Evolutionary conservation across 2,329 filamentous ascomycete species (phyloP).

Genomic region (Chaetomium sp.): DNA sequence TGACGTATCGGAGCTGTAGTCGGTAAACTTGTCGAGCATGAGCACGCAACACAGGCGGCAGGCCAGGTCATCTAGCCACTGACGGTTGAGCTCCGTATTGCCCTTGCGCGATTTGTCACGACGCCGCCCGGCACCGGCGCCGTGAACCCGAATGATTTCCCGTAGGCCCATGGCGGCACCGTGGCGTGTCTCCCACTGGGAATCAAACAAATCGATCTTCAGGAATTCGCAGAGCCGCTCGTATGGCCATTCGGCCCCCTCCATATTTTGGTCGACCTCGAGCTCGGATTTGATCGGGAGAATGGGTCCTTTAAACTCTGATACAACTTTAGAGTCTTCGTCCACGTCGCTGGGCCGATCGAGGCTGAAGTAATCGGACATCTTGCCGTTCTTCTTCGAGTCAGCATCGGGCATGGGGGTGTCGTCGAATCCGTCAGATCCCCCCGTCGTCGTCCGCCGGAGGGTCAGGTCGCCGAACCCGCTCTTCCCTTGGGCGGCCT

Average conservation of each 20-base stretch:
- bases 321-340: slow-evolving; percentile 88
- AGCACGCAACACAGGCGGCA: slow-evolving; percentile 93
- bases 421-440: slow-evolving; percentile 66
- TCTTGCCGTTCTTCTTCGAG: slow-evolving; percentile 63
- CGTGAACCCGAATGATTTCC: slow-evolving; percentile 90
- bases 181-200: slow-evolving; percentile 92
- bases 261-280: slow-evolving; percentile 72
- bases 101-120: slow-evolving; percentile 69
- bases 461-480: slow-evolving; percentile 84
- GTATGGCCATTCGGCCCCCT: slow-evolving; percentile 89
- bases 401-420: slow-evolving; percentile 55
- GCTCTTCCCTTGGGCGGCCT: slow-evolving; percentile 82
- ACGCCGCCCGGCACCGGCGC: slow-evolving; percentile 78
- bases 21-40: slow-evolving; percentile 95
- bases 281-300: slow-evolving; percentile 84
- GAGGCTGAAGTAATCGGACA: slow-evolving; percentile 85
- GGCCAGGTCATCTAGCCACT: slow-evolving; percentile 92
- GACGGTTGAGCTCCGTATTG: slow-evolving; percentile 78
- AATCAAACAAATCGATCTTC: slow-evolving; percentile 89
- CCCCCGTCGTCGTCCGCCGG: slow-evolving; percentile 61
- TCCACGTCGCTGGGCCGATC: slow-evolving; percentile 77
- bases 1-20: slow-evolving; percentile 96
- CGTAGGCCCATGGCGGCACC: slow-evolving; percentile 93
- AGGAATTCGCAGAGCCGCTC: slow-evolving; percentile 93
- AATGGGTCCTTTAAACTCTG: slow-evolving; percentile 87